Percentiles rank a stretch among this genome's conserved stretches.
These are phyloP conservation scores for Areca catechu DNA, from an alignment of 176 grass and related monocot genomes.

Conservation along the genomic window DNA sequence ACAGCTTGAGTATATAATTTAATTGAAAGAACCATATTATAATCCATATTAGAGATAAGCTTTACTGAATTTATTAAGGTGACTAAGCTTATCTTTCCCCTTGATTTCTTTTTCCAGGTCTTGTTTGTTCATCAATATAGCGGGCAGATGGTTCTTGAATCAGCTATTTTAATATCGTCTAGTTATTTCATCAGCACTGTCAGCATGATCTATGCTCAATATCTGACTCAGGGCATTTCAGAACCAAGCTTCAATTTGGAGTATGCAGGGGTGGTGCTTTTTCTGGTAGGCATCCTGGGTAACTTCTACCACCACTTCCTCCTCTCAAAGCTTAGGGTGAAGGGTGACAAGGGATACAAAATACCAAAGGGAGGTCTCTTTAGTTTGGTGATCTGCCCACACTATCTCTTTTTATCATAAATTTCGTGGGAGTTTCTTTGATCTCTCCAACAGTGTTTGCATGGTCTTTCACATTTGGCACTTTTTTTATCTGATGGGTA, in stretches of 20 bases:
- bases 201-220: slow-evolving; percentile 48
- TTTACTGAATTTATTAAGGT: too few relatives aligned
- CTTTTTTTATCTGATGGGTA: slow-evolving; percentile 49
- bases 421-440: slow-evolving; percentile 47
- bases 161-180: slow-evolving; percentile 26
- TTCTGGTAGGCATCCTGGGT: slow-evolving; percentile 39
- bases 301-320: slow-evolving; percentile 86
- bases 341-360: slow-evolving; percentile 43
- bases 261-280: slow-evolving; percentile 24
- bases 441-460: slow-evolving; percentile 54
- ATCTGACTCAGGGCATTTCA: slow-evolving; percentile 29
- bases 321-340: slow-evolving; percentile 36
- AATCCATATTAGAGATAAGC: too few relatives aligned
- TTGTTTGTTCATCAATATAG: slow-evolving; percentile 62
- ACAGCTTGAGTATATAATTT: too few relatives aligned
- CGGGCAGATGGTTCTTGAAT: slow-evolving; percentile 30
- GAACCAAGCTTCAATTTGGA: slow-evolving; percentile 38
- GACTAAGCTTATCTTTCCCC: too few relatives aligned
- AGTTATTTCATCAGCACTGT: slow-evolving; percentile 40
- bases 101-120: slow-evolving; percentile 21
- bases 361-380: slow-evolving; percentile 64
- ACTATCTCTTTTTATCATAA: slow-evolving; percentile 81
- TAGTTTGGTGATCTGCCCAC: slow-evolving; percentile 44
- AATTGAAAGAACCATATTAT: too few relatives aligned
- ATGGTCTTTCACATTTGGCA: slow-evolving; percentile 33